These are phyloP conservation scores for Coprinellus micaceus DNA, from an alignment of 768 basidiomycete species.

Conservation along the genomic window DNA sequence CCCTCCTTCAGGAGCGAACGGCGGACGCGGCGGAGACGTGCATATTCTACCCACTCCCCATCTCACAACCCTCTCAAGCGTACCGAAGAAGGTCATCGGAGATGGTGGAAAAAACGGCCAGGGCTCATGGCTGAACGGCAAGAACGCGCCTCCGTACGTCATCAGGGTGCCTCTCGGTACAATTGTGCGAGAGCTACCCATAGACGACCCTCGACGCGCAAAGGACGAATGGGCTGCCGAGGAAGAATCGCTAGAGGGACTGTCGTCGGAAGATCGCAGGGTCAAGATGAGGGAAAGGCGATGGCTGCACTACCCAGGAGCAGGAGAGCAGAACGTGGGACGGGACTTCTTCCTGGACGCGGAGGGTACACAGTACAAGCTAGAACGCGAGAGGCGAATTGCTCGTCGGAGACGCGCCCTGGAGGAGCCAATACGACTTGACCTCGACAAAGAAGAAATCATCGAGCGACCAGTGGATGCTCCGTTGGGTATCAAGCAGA, in stretches of 20 bases:
- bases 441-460: slow-evolving; percentile 55
- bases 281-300: slow-evolving; percentile 60
- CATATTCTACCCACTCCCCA: slow-evolving; percentile 77
- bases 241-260: slow-evolving; percentile 50
- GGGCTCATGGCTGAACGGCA: slow-evolving; percentile 87
- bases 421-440: slow-evolving; percentile 49
- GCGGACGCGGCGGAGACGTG: slow-evolving; percentile 84
- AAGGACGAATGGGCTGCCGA: slow-evolving; percentile 74
- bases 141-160: slow-evolving; percentile 64
- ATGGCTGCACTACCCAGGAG: slow-evolving; percentile 81
- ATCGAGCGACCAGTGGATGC: slow-evolving; percentile 46
- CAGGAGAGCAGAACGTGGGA: slow-evolving; percentile 56
- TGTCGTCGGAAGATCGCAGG: slow-evolving; percentile 46
- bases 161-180: slow-evolving; percentile 89
- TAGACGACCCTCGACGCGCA: slow-evolving; percentile 60
- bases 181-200: slow-evolving; percentile 71
- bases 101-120: slow-evolving; percentile 67
- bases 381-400: slow-evolving; percentile 58
- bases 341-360: slow-evolving; percentile 70
- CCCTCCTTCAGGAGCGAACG: slow-evolving; percentile 91
- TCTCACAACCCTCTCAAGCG: slow-evolving; percentile 72
- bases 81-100: slow-evolving; percentile 66
- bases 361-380: slow-evolving; percentile 53
- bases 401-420: slow-evolving; percentile 39
- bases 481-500: slow-evolving; percentile 58